A percentile compares a stretch with the other conserved stretches of the same genome.
Evolutionary conservation across 164 flowering plant genomes (phyloP).

Genomic region (Nymphaea colorata): DNA sequence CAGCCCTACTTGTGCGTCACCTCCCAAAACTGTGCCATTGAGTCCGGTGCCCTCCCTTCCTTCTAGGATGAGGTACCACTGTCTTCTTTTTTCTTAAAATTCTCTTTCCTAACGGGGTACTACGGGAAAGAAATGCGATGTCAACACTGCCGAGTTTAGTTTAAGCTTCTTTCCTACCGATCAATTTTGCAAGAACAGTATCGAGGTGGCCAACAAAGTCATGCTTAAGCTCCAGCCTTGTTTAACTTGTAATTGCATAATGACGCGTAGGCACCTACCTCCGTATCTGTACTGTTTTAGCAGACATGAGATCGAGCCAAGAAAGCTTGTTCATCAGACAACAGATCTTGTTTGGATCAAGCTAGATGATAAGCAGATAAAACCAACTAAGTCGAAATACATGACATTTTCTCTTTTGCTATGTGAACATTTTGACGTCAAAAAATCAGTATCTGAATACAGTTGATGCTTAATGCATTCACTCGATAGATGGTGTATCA

Average conservation of each 20-base stretch:
- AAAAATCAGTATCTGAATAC: too few species aligned
- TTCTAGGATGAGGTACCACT: constrained; percentile 44
- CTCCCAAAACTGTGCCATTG: constrained; percentile 28
- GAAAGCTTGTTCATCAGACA: too few species aligned
- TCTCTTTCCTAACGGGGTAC: background rate
- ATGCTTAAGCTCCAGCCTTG: background rate
- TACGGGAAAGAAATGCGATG: background rate
- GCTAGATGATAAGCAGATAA: too few species aligned
- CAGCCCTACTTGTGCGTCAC: constrained; percentile 38
- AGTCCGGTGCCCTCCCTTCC: constrained; percentile 22
- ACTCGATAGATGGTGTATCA: too few species aligned
- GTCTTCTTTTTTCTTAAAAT: background rate
- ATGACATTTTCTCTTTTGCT: too few species aligned
- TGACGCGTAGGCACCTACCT: background rate
- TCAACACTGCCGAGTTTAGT: background rate
- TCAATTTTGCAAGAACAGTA: background rate
- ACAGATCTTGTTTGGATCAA: too few species aligned
- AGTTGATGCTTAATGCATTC: too few species aligned
- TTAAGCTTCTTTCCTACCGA: background rate
- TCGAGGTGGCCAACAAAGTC: background rate
- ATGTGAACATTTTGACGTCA: too few species aligned
- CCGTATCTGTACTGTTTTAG: too few species aligned
- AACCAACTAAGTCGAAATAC: too few species aligned
- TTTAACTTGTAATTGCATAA: background rate
- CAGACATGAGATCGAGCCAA: too few species aligned